Base-by-base conservation (phyloP, 352 stramenopile species). In the Pythium brassicae region DNA sequence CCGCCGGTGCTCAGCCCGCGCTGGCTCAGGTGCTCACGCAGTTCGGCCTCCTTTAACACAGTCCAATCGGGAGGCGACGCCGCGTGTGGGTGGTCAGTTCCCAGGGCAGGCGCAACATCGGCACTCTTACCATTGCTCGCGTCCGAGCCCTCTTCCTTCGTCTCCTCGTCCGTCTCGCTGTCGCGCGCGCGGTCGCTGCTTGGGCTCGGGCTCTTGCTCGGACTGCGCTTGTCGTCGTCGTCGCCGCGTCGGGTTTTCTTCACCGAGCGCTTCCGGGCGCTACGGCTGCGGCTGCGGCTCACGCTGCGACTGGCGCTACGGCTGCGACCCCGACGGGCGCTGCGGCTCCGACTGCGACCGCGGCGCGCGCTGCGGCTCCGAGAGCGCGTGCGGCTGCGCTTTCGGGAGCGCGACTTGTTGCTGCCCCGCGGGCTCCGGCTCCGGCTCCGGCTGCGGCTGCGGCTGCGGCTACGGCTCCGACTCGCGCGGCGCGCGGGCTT, bases 381-480 rank as follows among this genome's bases (percentile, higher is more conserved):
- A 53, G 69, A 77, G 14, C 65, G 62, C 23, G 62, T 76, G 14
- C 26, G 57, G 27, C 45, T 51, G 45, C 25, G 45, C 26, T 51
- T 51, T 25, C 27, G 45, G 25, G 45, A 35, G 7, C 23, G 23
- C 6, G 45, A 20, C 26, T 51, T 51, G 22, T 34, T 51, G 25
- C 69, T 83, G 12, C 66, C 37, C 10, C 54, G 59, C 22, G 46
- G 58, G 32, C 59, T 61, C 10, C 55, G 63, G 29, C 70, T 81
- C 4, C 43, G 43, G 2, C 45, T 51, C 2, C 45, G 45, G 8
- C 45, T 50, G 8, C 60, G 63, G 53, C 72, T 77, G 12, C 65
- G 69, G 23, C 63, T 77, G 27, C 56, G 62, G 46, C 76, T 81
- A 4, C 66, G 56, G 37, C 72, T 83, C 11, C 61, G 63, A 20